Conservation (phyloP, 2,329 filamentous ascomycete genomes). For the Ascochyta lentis region DNA sequence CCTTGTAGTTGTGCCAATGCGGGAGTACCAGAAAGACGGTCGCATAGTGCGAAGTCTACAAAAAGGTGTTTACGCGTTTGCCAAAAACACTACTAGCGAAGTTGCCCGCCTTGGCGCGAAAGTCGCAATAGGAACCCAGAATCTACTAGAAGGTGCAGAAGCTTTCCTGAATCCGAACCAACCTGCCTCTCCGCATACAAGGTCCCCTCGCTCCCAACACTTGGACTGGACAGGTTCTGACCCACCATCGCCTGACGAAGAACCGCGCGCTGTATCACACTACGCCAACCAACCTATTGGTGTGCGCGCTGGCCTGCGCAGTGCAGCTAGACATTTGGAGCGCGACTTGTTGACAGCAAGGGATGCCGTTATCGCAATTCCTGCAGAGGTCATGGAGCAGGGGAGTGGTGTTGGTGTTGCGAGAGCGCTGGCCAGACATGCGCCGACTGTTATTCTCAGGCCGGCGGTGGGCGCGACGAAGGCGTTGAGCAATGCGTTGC, state of each 20-base stretch:
- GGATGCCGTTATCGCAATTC: slow-evolving; percentile 94
- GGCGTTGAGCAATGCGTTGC: slow-evolving; percentile 83
- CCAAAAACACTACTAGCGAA: slow-evolving; percentile 90
- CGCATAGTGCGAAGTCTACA: slow-evolving; percentile 89
- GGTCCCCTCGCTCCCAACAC: slow-evolving; percentile 26
- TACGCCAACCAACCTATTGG: slow-evolving; percentile 95
- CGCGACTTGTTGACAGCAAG: slow-evolving; percentile 85
- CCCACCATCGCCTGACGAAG: slow-evolving; percentile 69
- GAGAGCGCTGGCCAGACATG: slow-evolving; percentile 76
- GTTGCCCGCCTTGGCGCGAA: slow-evolving; percentile 95
- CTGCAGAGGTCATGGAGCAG: slow-evolving; percentile 88
- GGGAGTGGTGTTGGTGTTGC: slow-evolving; percentile 81
- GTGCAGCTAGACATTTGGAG: slow-evolving; percentile 81
- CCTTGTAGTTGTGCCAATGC: slow-evolving; percentile 86
- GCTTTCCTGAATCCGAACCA: slow-evolving; percentile 66
- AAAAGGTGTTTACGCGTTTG: slow-evolving; percentile 89
- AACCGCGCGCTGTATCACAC: slow-evolving; percentile 80
- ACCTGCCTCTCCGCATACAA: slow-evolving; percentile 37
- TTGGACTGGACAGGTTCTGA: slow-evolving; percentile 60
- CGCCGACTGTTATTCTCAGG: slow-evolving; percentile 90
- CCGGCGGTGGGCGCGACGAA: slow-evolving; percentile 91
- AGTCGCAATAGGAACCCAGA: slow-evolving; percentile 91
- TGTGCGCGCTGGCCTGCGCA: slow-evolving; percentile 82
- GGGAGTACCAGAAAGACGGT: slow-evolving; percentile 93
- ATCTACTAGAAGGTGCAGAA: slow-evolving; percentile 88